These are phyloP conservation scores for Cyberlindnera amylophila DNA, from an alignment of 805 yeast species.

Conservation along the genomic window DNA sequence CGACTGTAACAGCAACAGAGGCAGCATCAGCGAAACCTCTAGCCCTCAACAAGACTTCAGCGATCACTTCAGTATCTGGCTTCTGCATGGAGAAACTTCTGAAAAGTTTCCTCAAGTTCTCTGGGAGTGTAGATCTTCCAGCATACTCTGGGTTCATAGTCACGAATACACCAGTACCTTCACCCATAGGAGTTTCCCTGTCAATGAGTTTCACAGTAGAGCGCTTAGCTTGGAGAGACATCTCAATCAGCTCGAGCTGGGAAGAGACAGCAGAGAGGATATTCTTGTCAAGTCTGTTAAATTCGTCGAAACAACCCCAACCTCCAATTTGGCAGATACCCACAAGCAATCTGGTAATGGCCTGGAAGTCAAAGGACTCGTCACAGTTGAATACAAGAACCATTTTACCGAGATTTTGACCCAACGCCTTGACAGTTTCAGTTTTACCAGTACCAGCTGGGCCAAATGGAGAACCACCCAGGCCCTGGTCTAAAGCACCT, in stretches of 20 bases:
- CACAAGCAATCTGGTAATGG: constrained; percentile 70
- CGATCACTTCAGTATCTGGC: constrained; percentile 69
- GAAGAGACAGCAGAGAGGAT: constrained; percentile 83
- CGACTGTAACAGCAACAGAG: constrained; percentile 43
- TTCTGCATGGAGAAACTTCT: constrained; percentile 67
- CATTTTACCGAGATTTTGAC: constrained; percentile 71
- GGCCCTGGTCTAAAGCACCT: constrained; percentile 64
- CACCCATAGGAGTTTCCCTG: constrained; percentile 35
- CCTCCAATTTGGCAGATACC: constrained; percentile 84
- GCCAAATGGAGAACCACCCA: constrained; percentile 91
- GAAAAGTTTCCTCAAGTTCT: constrained; percentile 76
- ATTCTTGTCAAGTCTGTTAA: constrained; percentile 69
- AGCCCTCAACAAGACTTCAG: constrained; percentile 66
- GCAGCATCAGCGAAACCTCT: constrained; percentile 60
- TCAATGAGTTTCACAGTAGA: constrained; percentile 40
- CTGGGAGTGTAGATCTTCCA: constrained; percentile 82
- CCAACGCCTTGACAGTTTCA: constrained; percentile 82
- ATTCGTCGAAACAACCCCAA: constrained; percentile 97
- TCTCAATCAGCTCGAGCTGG: constrained; percentile 68
- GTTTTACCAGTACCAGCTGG: constrained; percentile 99
- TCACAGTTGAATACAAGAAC: constrained; percentile 91
- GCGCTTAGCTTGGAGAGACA: constrained; percentile 35
- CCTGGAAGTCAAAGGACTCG: constrained; percentile 75
- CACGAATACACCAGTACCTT: constrained; percentile 69
- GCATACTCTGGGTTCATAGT: constrained; percentile 90